Evolutionary conservation across 169 alveolate genomes (phyloP).

Genomic region (Toxoplasma gondii): DNA sequence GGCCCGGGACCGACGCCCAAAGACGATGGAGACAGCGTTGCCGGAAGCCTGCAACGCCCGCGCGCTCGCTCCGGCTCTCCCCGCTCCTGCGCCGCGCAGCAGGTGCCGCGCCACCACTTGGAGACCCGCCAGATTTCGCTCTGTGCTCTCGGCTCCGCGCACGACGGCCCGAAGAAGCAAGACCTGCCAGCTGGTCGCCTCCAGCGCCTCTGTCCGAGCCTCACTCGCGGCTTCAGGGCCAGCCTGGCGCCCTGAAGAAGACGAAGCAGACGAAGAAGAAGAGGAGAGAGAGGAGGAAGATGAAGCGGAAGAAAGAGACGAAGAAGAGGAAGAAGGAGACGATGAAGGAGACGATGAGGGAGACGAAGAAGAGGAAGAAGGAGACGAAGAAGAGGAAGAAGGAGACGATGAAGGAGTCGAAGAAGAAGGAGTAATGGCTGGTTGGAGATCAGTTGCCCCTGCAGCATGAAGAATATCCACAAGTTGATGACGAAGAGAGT

Average conservation of each 20-base stretch:
- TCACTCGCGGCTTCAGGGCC: not conserved
- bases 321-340: not conserved
- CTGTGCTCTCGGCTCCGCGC: not conserved
- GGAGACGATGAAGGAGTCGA: not conserved
- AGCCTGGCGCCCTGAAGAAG: not conserved
- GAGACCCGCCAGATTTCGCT: not conserved
- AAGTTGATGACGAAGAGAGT: not conserved
- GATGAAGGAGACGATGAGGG: not conserved
- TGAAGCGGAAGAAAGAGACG: not conserved
- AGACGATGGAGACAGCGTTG: not conserved
- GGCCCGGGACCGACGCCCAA: not conserved
- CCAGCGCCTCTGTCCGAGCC: not conserved
- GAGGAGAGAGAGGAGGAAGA: too few species aligned
- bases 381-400: not conserved
- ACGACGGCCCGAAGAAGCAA: not conserved
- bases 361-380: not conserved
- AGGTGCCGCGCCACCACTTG: not conserved
- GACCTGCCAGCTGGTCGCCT: not conserved
- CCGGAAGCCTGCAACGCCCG: too few species aligned
- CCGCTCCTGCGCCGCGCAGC: not conserved
- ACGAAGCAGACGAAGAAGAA: not conserved
- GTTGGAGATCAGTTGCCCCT: not conserved
- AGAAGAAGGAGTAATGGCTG: not conserved
- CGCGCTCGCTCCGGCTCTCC: not conserved
- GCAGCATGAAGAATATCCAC: not conserved